Evolutionary conservation across 176 grass and related monocot genomes (phyloP), one percentile per base, ranked within the genome.

Genomic region (Pharus latifolius): DNA sequence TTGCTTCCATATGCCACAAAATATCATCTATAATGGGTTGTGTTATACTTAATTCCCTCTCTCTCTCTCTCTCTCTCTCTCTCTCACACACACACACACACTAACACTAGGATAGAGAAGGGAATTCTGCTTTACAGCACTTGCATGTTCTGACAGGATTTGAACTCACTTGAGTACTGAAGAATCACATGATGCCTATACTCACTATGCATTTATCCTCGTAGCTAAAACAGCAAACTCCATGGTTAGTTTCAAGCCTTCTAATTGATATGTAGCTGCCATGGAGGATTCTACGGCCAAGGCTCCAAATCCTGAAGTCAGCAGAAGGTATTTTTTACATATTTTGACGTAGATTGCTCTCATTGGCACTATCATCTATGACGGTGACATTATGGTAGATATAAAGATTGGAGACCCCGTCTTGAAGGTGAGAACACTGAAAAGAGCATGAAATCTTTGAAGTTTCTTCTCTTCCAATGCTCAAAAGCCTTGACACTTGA

Each of bases 381-480:
- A 84, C 60, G 69, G 75, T 48, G 82, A 78, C 75, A 50, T 1
- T 67, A 50, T 37, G 60, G 78, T 37, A n/a, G 32, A 65, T 35
- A 76, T 76, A 33, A 15, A 44, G 65, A 35, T 48, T 40, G 19
- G 30, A 60, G 16, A 27, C 35, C 22, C 17, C 54, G 32, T 17
- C 60, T 53, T 60, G 34, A 60, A 67, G 75, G 53, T 35, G 53
- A 61, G 53, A 79, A 28, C 35, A 67, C 22, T 60, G 51, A 78
- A 51, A 26, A 74, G 56, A 30, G 49, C 31, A 60, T 34, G 18
- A 52, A 60, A 61, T 55, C 46, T 80, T 49, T 17, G 24, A 57
- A 70, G n/a, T 80, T 49, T 29, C 70, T 69, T 85, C 23, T 75
- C 56, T 75, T 80, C 56, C 56, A 78, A 70, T 80, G 76, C 31